These are phyloP conservation scores for Spencermartinsiella europaea DNA, from an alignment of 805 yeast genomes.

Conservation along the genomic window DNA sequence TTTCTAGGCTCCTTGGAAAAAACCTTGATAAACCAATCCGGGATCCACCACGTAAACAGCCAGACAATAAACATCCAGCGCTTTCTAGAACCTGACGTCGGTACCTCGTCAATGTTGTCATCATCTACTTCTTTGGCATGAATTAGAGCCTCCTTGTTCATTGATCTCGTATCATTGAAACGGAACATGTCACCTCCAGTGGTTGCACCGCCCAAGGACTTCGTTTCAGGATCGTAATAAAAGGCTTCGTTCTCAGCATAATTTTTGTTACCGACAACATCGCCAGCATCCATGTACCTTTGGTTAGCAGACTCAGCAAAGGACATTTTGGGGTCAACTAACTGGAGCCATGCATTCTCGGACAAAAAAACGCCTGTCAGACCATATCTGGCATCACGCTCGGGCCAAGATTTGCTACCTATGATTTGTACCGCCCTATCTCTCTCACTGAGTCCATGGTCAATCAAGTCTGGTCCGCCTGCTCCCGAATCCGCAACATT, in stretches of 20 bases:
- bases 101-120: conserved; percentile 27
- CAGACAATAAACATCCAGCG: conserved; percentile 36
- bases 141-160: conserved; percentile 24
- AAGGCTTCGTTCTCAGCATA: conserved; percentile 26
- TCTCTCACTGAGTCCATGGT: conserved; percentile 26
- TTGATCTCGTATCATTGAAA: conserved; percentile 21
- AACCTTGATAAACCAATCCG: conserved; percentile 30
- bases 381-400: conserved; percentile 36
- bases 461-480: conserved; percentile 9
- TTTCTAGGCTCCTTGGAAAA: conserved; percentile 32
- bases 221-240: conserved; percentile 32
- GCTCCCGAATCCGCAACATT: conserved; percentile 22
- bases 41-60: conserved; percentile 38
- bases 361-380: conserved; percentile 38
- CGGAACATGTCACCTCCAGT: conserved; percentile 35
- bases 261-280: conserved; percentile 14
- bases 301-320: conserved; percentile 32
- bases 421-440: conserved; percentile 30
- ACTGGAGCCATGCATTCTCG: conserved; percentile 37
- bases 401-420: conserved; percentile 30
- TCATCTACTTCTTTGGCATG: conserved; percentile 28
- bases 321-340: conserved; percentile 35
- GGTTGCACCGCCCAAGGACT: conserved; percentile 31
- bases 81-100: conserved; percentile 30
- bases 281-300: conserved; percentile 24